Evolutionary conservation across 805 yeast genomes (phyloP).

Genomic region (Yarrowia osloensis): DNA sequence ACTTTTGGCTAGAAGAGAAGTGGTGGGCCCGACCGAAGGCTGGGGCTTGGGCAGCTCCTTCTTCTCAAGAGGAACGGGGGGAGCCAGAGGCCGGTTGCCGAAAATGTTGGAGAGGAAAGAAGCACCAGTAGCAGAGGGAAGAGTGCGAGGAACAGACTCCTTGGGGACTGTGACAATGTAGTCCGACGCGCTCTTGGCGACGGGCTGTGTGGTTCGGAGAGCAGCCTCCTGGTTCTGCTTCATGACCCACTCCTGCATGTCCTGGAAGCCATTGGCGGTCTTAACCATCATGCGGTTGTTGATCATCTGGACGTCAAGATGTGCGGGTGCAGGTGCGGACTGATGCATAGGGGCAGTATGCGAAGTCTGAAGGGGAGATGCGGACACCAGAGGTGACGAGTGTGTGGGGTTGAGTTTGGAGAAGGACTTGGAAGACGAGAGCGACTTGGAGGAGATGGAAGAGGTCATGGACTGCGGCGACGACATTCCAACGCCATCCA

Average conservation of each 20-base stretch:
- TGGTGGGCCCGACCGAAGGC: background rate
- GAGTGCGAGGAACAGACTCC: background rate
- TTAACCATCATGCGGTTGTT: slow-evolving; percentile 39
- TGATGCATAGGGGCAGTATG: background rate
- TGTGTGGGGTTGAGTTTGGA: slow-evolving; percentile 22
- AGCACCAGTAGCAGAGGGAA: background rate
- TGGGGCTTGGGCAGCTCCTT: background rate
- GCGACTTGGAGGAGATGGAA: slow-evolving; percentile 7
- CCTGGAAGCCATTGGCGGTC: slow-evolving; percentile 34
- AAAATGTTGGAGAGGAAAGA: slow-evolving; percentile 29
- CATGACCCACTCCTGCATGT: slow-evolving; percentile 41
- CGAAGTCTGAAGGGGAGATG: slow-evolving; percentile 16
- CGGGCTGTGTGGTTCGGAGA: background rate
- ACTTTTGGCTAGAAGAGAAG: slow-evolving; percentile 12
- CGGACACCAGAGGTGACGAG: background rate
- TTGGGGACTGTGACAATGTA: slow-evolving; percentile 27
- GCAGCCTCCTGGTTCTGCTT: slow-evolving; percentile 31
- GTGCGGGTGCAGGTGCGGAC: slow-evolving; percentile 3
- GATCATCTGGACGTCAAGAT: slow-evolving; percentile 36
- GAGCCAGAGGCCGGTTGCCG: slow-evolving; percentile 9
- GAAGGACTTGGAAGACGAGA: slow-evolving; percentile 15
- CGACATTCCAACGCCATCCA: slow-evolving; percentile 1
- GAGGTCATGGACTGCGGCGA: slow-evolving; percentile 15
- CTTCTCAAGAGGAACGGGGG: slow-evolving; percentile 22
- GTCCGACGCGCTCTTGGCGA: slow-evolving; percentile 16